Conservation (phyloP, 1,139 yeast species). For the Suhomyces ambrosiae region DNA sequence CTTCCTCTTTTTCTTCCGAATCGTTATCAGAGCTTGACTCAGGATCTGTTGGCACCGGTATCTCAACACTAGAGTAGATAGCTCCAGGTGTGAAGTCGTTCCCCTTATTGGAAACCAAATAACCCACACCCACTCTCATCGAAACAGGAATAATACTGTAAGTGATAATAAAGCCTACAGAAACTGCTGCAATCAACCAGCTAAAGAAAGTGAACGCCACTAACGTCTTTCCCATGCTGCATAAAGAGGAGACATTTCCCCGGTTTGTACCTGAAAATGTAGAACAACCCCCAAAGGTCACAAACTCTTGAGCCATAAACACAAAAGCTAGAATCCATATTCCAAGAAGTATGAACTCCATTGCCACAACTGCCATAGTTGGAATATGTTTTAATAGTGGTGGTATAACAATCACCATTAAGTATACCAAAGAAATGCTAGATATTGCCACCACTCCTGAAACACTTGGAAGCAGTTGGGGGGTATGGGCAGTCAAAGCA, state of each 20-base stretch:
- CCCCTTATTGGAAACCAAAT: slow-evolving; percentile 10
- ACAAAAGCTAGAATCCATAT: slow-evolving; percentile 16
- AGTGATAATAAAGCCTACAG: slow-evolving; percentile 8
- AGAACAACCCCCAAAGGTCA: slow-evolving; percentile 12
- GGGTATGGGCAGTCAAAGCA: slow-evolving; percentile 2
- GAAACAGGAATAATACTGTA: slow-evolving; percentile 13
- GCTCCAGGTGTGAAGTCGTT: slow-evolving; percentile 16
- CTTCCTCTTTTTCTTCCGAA: neutral
- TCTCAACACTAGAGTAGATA: slow-evolving; percentile 9
- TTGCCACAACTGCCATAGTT: slow-evolving; percentile 8
- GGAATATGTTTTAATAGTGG: slow-evolving; percentile 11
- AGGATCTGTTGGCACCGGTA: slow-evolving; percentile 8
- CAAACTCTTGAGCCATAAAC: slow-evolving; percentile 11
- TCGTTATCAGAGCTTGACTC: slow-evolving; percentile 6
- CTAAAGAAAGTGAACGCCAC: slow-evolving; percentile 34
- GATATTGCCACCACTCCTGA: slow-evolving; percentile 14
- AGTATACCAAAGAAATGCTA: slow-evolving; percentile 11
- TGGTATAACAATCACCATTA: slow-evolving; percentile 11
- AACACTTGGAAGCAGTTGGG: slow-evolving; percentile 6
- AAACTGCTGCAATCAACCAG: slow-evolving; percentile 23
- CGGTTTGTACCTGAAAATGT: slow-evolving; percentile 4
- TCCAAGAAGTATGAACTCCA: slow-evolving; percentile 12
- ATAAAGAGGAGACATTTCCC: slow-evolving; percentile 6
- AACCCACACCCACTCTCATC: slow-evolving; percentile 7
- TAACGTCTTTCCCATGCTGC: slow-evolving; percentile 26